Base-by-base conservation (phyloP, 1,284 basidiomycete species). In the Melampsora americana region DNA sequence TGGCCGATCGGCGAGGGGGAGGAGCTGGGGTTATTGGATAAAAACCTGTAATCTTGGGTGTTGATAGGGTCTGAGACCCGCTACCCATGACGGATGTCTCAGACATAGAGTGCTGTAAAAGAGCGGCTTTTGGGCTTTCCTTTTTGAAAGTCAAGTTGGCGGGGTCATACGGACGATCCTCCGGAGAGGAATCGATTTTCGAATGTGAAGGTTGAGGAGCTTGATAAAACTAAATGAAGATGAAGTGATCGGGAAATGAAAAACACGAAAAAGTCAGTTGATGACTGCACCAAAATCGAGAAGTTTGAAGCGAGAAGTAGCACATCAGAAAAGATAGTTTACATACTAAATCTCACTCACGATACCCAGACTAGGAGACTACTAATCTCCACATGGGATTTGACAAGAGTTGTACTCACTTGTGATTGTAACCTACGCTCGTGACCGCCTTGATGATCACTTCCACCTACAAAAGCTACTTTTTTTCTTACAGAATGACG, bases 321-420 rank as follows among this genome's bases (percentile, higher is more conserved):
- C 0, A 56, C 53, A 56, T 56, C 53, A 56, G 53, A 56, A 56
- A 56, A 56, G 53, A 56, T 28, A 56, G 7, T 56, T 42, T 56
- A 56, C 53, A 56, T 56, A 56, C 53, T 56, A 28, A 56, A 28
- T 28, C 53, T 56, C 53, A 56, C 53, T 56, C 53, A 56, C 53
- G 53, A n/a, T n/a, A n/a, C 53, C 26, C 42, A 56, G 53, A 56
- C 53, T 56, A n/a, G 53, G 53, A 56, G 53, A 56, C 53, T 56
- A 56, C 53, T 23, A n/a, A 6, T 42, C 42, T 42, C 42, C 42
- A 42, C 11, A 12, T 42, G 42, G 42, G 42, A 42, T 42, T 42
- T 42, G 42, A 42, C 42, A 42, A 56, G 26, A 56, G n/a, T 56
- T n/a, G 53, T 56, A 56, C 53, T 56, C 53, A 56, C 53, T 56